phyloP scores from a whole-genome alignment of 176 grass and related monocot species.

The Panicum miliaceum region DNA sequence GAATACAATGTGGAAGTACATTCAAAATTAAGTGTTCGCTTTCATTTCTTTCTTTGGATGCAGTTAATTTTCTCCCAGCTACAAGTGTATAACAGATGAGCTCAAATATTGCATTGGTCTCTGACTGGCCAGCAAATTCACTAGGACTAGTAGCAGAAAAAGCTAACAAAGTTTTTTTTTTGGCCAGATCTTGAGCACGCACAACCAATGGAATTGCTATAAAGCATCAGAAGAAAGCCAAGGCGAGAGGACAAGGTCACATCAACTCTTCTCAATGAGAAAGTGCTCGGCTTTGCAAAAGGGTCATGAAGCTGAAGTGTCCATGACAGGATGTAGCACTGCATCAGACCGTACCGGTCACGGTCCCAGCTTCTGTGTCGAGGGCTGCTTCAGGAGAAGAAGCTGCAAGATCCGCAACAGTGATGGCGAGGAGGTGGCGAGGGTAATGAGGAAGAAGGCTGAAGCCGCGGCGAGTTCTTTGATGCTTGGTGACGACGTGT shows the following conservation, averaged over 20 bases:
- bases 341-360: slow-evolving; percentile 1
- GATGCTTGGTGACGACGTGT: slow-evolving; percentile 73
- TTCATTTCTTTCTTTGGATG: not conserved
- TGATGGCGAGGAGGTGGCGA: slow-evolving; percentile 66
- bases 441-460: slow-evolving; percentile 60
- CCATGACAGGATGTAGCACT: slow-evolving; percentile 35
- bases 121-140: not conserved
- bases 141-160: not conserved
- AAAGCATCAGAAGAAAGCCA: slow-evolving; percentile 42
- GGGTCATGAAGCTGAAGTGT: slow-evolving; percentile 54
- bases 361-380: slow-evolving; percentile 44
- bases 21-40: not conserved
- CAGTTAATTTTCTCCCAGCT: not conserved
- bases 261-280: slow-evolving; percentile 49
- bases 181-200: slow-evolving; percentile 79
- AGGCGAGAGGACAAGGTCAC: not conserved
- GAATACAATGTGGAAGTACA: not conserved
- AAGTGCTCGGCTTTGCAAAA: slow-evolving; percentile 30
- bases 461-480: not conserved
- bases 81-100: not conserved
- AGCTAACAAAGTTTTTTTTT: not conserved
- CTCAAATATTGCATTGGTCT: not conserved
- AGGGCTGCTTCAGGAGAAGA: slow-evolving; percentile 80
- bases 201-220: slow-evolving; percentile 82
- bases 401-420: slow-evolving; percentile 62